Percentiles rank a stretch among this genome's conserved stretches.
phyloP scores from a whole-genome alignment of 2,329 filamentous ascomycete species.

The Colletotrichum lini region DNA sequence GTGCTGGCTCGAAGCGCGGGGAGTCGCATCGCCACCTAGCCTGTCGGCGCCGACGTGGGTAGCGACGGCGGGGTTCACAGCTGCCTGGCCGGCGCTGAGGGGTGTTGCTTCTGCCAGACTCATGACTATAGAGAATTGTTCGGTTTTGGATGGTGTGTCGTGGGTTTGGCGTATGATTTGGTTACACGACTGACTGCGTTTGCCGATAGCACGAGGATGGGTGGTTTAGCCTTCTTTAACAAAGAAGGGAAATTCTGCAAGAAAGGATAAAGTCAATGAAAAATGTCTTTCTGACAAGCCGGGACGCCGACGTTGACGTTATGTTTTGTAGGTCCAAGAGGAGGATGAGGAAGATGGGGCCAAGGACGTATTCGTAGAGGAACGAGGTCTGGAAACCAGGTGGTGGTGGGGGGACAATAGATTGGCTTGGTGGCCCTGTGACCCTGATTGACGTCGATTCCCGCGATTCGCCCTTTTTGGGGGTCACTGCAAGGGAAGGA shows the following conservation, averaged over 20 bases:
- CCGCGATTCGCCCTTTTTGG: slow-evolving; percentile 41
- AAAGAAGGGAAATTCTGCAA: neutral
- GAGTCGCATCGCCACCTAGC: slow-evolving; percentile 51
- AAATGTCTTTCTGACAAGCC: slow-evolving; percentile 23
- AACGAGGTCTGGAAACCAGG: slow-evolving; percentile 37
- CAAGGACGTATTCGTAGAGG: slow-evolving; percentile 8
- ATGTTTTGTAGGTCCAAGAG: slow-evolving; percentile 34
- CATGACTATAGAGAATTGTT: slow-evolving; percentile 44
- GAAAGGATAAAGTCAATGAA: slow-evolving; percentile 24
- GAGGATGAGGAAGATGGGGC: slow-evolving; percentile 20
- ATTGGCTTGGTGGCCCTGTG: slow-evolving; percentile 41
- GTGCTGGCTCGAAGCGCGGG: slow-evolving; percentile 49
- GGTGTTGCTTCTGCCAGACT: slow-evolving; percentile 47
- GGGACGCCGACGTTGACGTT: slow-evolving; percentile 36
- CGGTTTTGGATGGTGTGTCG: neutral
- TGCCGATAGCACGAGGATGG: slow-evolving; percentile 10
- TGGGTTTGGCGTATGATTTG: neutral
- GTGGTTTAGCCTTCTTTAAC: neutral
- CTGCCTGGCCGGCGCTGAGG: slow-evolving; percentile 48
- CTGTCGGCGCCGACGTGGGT: slow-evolving; percentile 48
- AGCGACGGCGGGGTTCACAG: slow-evolving; percentile 46
- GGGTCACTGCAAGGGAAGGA: slow-evolving; percentile 39
- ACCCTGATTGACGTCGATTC: slow-evolving; percentile 40
- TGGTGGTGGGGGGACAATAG: slow-evolving; percentile 39
- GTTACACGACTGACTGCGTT: slow-evolving; percentile 2